Evolutionary conservation across 148 eudicot genomes (phyloP), one percentile per base, ranked within the genome.

Genomic region (Euryodendron excelsum): DNA sequence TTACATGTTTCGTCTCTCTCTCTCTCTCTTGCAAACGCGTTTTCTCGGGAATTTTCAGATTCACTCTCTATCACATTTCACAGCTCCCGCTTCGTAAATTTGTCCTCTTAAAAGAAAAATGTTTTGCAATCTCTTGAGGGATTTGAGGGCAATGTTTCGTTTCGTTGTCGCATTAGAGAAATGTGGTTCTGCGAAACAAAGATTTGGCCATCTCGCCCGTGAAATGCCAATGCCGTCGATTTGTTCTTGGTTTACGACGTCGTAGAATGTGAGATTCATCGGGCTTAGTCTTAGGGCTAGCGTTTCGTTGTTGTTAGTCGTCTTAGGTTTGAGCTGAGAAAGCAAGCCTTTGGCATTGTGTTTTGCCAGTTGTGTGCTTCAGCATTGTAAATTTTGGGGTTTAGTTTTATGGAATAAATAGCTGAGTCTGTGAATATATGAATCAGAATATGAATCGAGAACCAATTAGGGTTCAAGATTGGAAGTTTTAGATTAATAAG

Each of bases 11-110:
- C 45, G 60, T 20, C 69, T 63, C 44, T 60, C 61, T 55, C 12
- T 55, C 65, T 41, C 81, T 70, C 25, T 31, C 28, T 44, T 2
- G 3, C n/a, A n/a, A n/a, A n/a, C 72, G 50, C 79, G 17, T 30
- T 30, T 31, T 76, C 39, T 45, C 37, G 45, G 59, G 7, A 36
- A 34, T 5, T 66, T 69, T 44, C 27, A 36, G 25, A 14, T 37
- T 4, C 60, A 0, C 63, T 0, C 63, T 41, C 3, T 20, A 1
- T 37, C 27, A 45, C 39, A 28, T 28, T 28, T 34, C 12, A 20
- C 23, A 27, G 28, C 33, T 53, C 25, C 8, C 4, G 25, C 45
- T 55, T 55, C 39, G 28, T 5, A 34, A 34, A 34, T 36, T 31
- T 72, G 11, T 48, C 12, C 37, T 23, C 27, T 37, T 34, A 41